phyloP scores from a whole-genome alignment of 208 protist species.

The Leishmania lainsoni region DNA sequence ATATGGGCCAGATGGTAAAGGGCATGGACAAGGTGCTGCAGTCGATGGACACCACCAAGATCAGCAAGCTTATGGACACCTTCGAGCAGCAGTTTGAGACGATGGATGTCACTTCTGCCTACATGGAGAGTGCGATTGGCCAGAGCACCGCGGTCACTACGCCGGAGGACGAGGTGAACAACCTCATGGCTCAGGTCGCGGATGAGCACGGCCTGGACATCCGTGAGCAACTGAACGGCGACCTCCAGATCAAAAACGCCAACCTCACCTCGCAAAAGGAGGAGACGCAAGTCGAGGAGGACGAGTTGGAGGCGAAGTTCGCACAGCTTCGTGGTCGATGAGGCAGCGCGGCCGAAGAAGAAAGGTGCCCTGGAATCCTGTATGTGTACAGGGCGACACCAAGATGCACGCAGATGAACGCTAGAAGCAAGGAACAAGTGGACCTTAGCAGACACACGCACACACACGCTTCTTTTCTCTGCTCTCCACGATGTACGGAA shows the following conservation, averaged over 20 bases:
- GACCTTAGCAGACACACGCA: neutral
- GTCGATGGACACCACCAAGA: conserved; percentile 93
- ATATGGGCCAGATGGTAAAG: conserved; percentile 95
- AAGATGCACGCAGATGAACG: neutral
- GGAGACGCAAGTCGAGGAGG: conserved; percentile 35
- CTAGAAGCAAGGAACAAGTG: neutral
- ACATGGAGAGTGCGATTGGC: conserved; percentile 95
- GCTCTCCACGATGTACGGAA: neutral
- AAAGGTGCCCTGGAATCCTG: neutral
- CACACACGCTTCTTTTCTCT: neutral
- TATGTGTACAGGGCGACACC: neutral
- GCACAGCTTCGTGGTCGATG: conserved; percentile 67
- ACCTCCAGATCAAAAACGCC: conserved; percentile 51
- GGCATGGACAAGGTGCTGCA: conserved; percentile 95
- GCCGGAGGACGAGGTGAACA: conserved; percentile 93
- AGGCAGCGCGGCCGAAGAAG: conserved; percentile 1
- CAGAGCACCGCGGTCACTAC: conserved; percentile 88
- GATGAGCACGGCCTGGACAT: conserved; percentile 95
- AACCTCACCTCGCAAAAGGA: conserved; percentile 18
- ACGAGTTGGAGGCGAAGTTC: conserved; percentile 72
- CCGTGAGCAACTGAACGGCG: conserved; percentile 61
- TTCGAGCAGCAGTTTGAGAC: conserved; percentile 98
- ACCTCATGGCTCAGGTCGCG: conserved; percentile 94
- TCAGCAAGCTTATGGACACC: conserved; percentile 95
- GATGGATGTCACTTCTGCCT: conserved; percentile 94